Evolutionary conservation across 2,329 filamentous ascomycete genomes (phyloP).

Genomic region (Fonsecaea pedrosoi): DNA sequence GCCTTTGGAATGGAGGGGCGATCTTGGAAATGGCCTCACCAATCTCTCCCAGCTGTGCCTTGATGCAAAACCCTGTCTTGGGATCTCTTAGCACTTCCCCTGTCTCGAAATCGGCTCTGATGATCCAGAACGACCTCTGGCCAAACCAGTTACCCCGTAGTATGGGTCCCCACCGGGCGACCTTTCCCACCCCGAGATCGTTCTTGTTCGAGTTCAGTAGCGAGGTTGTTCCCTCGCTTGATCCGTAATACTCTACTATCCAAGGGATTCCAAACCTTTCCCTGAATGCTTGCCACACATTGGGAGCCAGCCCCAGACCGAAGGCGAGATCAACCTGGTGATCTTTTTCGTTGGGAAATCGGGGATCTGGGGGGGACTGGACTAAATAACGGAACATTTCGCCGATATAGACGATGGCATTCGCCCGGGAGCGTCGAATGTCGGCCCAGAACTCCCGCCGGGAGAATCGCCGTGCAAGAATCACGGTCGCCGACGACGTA

Average conservation of each 20-base stretch:
- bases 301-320: constrained; percentile 31
- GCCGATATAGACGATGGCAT: constrained; percentile 38
- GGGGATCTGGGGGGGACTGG: constrained; percentile 30
- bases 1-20: constrained; percentile 26
- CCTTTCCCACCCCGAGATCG: constrained; percentile 51
- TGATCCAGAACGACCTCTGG: constrained; percentile 53
- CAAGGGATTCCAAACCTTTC: constrained; percentile 53
- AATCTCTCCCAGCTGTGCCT: constrained; percentile 69
- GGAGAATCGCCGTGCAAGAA: constrained; percentile 40
- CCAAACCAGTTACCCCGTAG: constrained; percentile 43
- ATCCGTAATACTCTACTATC: constrained; percentile 57
- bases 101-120: constrained; percentile 52
- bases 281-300: constrained; percentile 26
- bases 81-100: constrained; percentile 62
- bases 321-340: constrained; percentile 30
- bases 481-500: constrained; percentile 27
- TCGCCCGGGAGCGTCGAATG: constrained; percentile 30
- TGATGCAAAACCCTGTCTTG: constrained; percentile 69
- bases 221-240: constrained; percentile 55
- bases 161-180: constrained; percentile 54
- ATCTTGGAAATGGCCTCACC: constrained; percentile 75
- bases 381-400: constrained; percentile 39
- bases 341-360: constrained; percentile 30
- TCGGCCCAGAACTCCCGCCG: constrained; percentile 37
- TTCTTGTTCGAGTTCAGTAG: constrained; percentile 54